These are phyloP conservation scores for Fusarium kyushuense DNA, from an alignment of 2,329 filamentous ascomycete genomes.

Conservation along the genomic window DNA sequence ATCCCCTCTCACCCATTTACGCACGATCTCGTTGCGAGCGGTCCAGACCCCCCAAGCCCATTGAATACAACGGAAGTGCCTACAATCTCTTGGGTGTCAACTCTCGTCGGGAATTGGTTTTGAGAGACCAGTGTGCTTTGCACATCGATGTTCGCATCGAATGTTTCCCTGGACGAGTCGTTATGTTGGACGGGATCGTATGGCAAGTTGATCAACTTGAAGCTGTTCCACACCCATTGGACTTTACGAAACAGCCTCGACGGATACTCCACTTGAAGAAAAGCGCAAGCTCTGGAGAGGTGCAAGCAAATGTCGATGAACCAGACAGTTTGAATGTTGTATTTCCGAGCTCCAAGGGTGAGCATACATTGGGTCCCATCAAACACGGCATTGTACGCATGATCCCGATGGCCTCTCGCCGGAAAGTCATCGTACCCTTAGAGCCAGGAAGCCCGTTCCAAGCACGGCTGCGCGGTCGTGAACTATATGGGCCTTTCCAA, in stretches of 20 bases:
- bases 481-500: not conserved
- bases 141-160: constrained; percentile 8
- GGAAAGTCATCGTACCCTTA: not conserved
- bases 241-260: not conserved
- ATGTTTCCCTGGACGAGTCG: not conserved
- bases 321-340: not conserved
- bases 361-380: not conserved
- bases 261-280: not conserved
- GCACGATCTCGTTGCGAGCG: not conserved
- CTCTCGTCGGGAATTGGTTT: not conserved
- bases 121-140: constrained; percentile 2
- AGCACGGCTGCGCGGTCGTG: not conserved
- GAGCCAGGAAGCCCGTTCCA: not conserved
- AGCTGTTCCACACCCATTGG: not conserved
- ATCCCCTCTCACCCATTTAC: not conserved
- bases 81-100: not conserved
- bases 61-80: not conserved
- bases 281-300: not conserved
- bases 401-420: not conserved
- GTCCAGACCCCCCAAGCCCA: not conserved
- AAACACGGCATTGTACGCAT: constrained; percentile 22
- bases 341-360: not conserved
- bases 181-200: not conserved
- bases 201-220: constrained; percentile 11
- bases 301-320: not conserved